Percentiles rank a stretch among this genome's conserved stretches.
phyloP scores from a whole-genome alignment of 2,329 filamentous ascomycete species.

The Zopfia rhizophila region DNA sequence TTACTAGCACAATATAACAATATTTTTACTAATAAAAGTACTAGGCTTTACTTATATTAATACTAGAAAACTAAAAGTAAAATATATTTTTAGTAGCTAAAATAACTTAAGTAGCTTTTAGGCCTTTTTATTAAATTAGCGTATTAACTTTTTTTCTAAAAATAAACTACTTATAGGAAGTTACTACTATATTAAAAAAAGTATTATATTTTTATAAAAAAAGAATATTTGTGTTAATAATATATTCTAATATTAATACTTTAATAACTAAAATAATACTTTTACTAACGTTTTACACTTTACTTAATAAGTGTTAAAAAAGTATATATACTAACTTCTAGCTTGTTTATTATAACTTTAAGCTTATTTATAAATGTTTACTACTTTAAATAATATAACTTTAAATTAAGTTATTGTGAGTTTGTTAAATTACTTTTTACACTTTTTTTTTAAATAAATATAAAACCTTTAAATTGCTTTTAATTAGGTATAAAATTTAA shows the following conservation, averaged over 20 bases:
- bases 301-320: conserved; percentile 27
- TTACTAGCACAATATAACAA: conserved; percentile 62
- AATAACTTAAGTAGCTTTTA: conserved; percentile 13
- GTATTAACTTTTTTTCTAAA: conserved; percentile 49
- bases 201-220: conserved; percentile 37
- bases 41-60: conserved; percentile 39
- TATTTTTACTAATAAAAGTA: conserved; percentile 55
- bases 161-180: conserved; percentile 50
- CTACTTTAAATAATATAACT: conserved; percentile 32
- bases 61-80: neutral
- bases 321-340: conserved; percentile 57
- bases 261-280: conserved; percentile 27
- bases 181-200: conserved; percentile 42
- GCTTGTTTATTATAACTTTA: conserved; percentile 47
- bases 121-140: conserved; percentile 14
- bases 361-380: conserved; percentile 51
- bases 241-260: conserved; percentile 53
- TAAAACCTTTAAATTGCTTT: conserved; percentile 61
- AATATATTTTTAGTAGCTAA: conserved; percentile 27
- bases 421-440: conserved; percentile 59
- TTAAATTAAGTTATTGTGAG: conserved; percentile 65
- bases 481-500: conserved; percentile 60
- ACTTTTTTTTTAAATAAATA: conserved; percentile 66
- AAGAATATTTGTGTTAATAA: conserved; percentile 59
- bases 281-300: conserved; percentile 24